phyloP scores from a whole-genome alignment of 768 basidiomycete species.

The Suillus clintonianus region DNA sequence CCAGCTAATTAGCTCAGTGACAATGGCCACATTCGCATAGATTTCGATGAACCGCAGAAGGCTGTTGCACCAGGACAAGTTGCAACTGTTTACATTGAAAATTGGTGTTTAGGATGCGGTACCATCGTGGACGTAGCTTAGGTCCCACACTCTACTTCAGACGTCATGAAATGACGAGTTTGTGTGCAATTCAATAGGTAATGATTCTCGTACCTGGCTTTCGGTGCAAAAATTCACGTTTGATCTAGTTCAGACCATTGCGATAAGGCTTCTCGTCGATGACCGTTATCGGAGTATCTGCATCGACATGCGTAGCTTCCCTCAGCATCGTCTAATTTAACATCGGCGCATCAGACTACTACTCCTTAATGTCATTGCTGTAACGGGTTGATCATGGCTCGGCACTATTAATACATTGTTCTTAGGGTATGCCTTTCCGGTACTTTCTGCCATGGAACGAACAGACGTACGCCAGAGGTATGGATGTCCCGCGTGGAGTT shows the following conservation, averaged over 20 bases:
- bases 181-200: neutral
- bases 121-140: constrained; percentile 44
- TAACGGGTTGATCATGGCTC: too few relatives aligned
- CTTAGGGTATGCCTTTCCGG: too few relatives aligned
- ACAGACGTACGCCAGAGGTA: too few relatives aligned
- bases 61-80: constrained; percentile 83
- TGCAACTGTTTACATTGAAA: constrained; percentile 68
- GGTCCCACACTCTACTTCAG: neutral
- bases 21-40: constrained; percentile 37
- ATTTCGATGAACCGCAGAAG: constrained; percentile 59
- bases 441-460: too few relatives aligned
- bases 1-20: constrained; percentile 19
- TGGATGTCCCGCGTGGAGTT: too few relatives aligned
- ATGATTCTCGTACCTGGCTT: neutral
- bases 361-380: too few relatives aligned
- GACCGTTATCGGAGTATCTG: neutral
- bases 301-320: too few relatives aligned
- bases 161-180: neutral
- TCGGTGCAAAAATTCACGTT: neutral
- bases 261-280: neutral
- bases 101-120: constrained; percentile 87
- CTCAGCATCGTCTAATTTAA: too few relatives aligned
- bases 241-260: neutral
- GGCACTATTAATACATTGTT: too few relatives aligned
- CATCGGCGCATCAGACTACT: too few relatives aligned